A percentile compares a stretch with the other conserved stretches of the same genome.
These are phyloP conservation scores for Heracleum sosnowskyi DNA, from an alignment of 129 eudicot genomes.

Conservation along the genomic window DNA sequence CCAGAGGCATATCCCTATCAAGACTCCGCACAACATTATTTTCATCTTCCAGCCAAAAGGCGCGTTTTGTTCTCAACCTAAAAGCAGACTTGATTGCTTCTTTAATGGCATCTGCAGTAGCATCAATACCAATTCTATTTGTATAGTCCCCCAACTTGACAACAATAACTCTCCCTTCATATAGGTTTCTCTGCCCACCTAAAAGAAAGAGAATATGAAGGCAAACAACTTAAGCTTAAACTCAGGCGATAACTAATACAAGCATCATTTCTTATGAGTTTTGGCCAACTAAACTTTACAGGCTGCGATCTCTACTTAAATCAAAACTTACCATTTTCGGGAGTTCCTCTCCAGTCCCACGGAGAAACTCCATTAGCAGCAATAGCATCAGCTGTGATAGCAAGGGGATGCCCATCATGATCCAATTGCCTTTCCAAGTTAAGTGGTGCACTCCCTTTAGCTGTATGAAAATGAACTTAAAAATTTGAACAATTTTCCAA, in stretches of 20 bases:
- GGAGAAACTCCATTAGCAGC: constrained; percentile 73
- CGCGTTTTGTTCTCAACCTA: constrained; percentile 71
- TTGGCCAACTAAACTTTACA: background rate
- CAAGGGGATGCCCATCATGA: constrained; percentile 94
- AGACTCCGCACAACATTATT: constrained; percentile 64
- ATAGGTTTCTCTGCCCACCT: constrained; percentile 69
- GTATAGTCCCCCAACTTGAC: constrained; percentile 75
- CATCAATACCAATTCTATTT: constrained; percentile 84
- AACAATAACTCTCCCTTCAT: constrained; percentile 77
- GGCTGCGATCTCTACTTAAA: background rate
- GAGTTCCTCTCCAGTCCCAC: constrained; percentile 82
- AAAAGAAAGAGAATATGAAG: constrained; percentile 11
- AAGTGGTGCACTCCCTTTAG: constrained; percentile 54
- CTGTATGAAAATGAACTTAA: constrained; percentile 27
- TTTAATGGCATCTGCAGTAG: constrained; percentile 67
- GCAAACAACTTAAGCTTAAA: background rate
- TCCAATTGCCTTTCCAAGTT: constrained; percentile 73
- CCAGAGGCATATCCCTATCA: constrained; percentile 91
- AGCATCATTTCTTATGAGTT: background rate
- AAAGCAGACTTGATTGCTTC: constrained; percentile 77
- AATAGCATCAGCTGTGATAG: constrained; percentile 73
- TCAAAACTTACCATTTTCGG: constrained; percentile 59
- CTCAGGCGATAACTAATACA: background rate
- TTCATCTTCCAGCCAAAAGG: constrained; percentile 95
- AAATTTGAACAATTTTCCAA: background rate